phyloP scores from a whole-genome alignment of 495 filamentous ascomycete genomes.

The Tuber aestivum region DNA sequence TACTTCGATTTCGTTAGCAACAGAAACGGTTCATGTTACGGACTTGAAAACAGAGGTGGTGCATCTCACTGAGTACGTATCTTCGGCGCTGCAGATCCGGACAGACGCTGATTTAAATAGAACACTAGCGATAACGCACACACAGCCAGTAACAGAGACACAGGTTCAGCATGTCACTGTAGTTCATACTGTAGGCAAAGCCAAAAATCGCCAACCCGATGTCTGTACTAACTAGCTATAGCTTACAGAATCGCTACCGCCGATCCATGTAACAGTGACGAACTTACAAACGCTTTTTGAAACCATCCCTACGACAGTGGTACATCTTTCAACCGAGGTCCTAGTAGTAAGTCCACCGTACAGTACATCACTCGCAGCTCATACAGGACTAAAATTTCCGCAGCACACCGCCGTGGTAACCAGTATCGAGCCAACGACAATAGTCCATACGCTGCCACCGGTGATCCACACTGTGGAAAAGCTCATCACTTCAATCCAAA shows the following conservation, averaged over 20 bases:
- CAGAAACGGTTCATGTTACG: conserved; percentile 14
- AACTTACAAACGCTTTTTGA: conserved; percentile 10
- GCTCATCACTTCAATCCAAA: conserved; percentile 26
- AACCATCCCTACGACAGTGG: conserved; percentile 31
- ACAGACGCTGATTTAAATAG: conserved; percentile 2
- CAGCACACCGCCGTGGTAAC: conserved; percentile 35
- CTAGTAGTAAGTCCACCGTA: conserved; percentile 29
- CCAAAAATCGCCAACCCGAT: background rate
- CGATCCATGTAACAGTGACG: conserved; percentile 34
- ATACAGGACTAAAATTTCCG: conserved; percentile 13
- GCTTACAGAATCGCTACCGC: conserved; percentile 36
- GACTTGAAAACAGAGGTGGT: conserved; percentile 25
- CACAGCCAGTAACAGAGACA: conserved; percentile 33
- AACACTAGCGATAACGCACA: conserved; percentile 1
- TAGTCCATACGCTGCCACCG: conserved; percentile 29
- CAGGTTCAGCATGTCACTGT: conserved; percentile 29
- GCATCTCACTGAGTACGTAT: conserved; percentile 31
- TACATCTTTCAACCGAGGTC: conserved; percentile 30
- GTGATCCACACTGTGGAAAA: conserved; percentile 34
- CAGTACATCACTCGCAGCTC: background rate
- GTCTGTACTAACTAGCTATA: background rate
- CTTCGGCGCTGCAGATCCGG: background rate
- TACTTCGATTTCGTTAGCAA: background rate
- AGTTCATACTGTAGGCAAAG: conserved; percentile 25
- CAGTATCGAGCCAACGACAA: conserved; percentile 33